These are phyloP conservation scores for Cucumis sativus DNA, from an alignment of 306 rosid species.

Conservation along the genomic window DNA sequence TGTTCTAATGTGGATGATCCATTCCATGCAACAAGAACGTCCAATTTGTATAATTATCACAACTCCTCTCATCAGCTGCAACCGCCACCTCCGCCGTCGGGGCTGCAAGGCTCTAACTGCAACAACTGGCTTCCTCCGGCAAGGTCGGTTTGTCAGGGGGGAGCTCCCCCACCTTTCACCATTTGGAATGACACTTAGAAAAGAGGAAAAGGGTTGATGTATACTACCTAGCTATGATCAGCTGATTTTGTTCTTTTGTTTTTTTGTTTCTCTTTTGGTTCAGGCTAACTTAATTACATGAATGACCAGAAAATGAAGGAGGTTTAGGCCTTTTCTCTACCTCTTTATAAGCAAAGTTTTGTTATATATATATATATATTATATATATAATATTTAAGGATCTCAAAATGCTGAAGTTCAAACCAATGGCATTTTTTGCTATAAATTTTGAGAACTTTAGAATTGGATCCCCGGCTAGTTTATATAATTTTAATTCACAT, in stretches of 20 bases:
- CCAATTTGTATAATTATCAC: conserved; percentile 14
- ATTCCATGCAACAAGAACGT: conserved; percentile 26
- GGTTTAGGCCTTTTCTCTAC: background rate
- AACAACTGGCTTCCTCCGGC: conserved; percentile 63
- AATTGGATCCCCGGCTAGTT: conserved; percentile 25
- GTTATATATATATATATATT: background rate
- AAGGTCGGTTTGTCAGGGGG: conserved; percentile 34
- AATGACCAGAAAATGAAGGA: background rate
- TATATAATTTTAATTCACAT: background rate
- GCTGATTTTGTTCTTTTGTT: background rate
- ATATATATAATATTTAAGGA: conserved; percentile 2
- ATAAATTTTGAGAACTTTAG: conserved; percentile 34
- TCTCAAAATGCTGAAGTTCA: conserved; percentile 17
- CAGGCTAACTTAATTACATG: background rate
- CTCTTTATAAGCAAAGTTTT: background rate
- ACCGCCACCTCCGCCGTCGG: conserved; percentile 2
- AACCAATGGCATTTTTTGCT: conserved; percentile 28
- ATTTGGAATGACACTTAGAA: conserved; percentile 53
- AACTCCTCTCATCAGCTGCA: conserved; percentile 19
- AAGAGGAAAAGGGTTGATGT: background rate
- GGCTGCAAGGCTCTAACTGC: conserved; percentile 18
- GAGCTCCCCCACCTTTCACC: conserved; percentile 45
- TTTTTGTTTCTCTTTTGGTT: background rate
- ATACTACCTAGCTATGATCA: background rate
- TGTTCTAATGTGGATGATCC: background rate